Conservation (phyloP, 1,139 yeast genomes). For the Arxiozyma bovina region DNA sequence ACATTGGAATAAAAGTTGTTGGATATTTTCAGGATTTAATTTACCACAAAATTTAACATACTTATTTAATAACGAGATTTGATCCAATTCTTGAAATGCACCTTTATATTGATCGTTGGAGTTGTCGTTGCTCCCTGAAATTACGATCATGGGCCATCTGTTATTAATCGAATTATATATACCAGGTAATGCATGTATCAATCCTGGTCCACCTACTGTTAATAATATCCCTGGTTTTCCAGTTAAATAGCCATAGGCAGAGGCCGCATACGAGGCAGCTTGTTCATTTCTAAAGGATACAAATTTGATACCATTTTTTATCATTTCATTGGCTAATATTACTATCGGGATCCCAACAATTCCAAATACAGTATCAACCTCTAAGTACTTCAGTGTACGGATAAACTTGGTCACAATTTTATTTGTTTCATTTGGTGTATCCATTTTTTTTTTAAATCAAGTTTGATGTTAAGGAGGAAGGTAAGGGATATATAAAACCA, state of each 20-base stretch:
- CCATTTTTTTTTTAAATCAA: too few species aligned
- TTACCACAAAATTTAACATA: constrained; percentile 45
- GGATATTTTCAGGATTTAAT: constrained; percentile 36
- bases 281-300: constrained; percentile 58
- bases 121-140: constrained; percentile 45
- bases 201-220: constrained; percentile 67
- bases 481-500: background rate
- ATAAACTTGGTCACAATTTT: background rate
- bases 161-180: constrained; percentile 50
- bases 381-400: constrained; percentile 35
- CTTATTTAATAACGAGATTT: constrained; percentile 39
- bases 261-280: constrained; percentile 63
- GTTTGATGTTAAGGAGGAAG: background rate
- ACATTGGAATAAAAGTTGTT: constrained; percentile 39
- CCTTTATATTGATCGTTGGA: constrained; percentile 41
- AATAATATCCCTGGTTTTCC: constrained; percentile 53
- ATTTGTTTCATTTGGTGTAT: background rate
- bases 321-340: constrained; percentile 50
- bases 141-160: constrained; percentile 50
- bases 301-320: constrained; percentile 44
- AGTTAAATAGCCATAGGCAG: constrained; percentile 54
- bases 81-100: constrained; percentile 62
- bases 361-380: constrained; percentile 50
- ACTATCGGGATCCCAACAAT: constrained; percentile 65
- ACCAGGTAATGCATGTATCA: constrained; percentile 56